These are phyloP conservation scores for Clitopilus hobsonii DNA, from an alignment of 768 basidiomycete genomes.

Conservation along the genomic window DNA sequence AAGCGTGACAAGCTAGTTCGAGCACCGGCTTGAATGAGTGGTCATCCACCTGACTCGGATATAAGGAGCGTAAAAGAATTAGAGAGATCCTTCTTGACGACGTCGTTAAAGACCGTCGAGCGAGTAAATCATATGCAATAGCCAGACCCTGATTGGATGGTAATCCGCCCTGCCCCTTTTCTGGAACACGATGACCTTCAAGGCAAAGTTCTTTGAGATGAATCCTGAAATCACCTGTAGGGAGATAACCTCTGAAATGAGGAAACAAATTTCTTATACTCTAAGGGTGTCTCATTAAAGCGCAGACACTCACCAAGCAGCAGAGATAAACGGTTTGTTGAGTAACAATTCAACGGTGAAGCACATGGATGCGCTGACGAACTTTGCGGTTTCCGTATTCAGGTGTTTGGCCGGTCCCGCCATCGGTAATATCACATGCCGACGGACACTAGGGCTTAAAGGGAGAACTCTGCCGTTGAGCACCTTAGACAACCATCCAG, in stretches of 20 bases:
- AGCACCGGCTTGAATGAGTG: too few relatives aligned
- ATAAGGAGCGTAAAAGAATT: not conserved
- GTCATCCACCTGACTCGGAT: not conserved
- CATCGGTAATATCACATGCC: not conserved
- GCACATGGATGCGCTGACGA: not conserved
- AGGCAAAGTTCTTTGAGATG: too few relatives aligned
- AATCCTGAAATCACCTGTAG: too few relatives aligned
- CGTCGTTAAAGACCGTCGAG: not conserved
- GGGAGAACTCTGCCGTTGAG: not conserved
- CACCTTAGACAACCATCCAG: not conserved
- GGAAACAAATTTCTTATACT: too few relatives aligned
- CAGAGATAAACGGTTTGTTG: too few relatives aligned
- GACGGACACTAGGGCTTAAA: not conserved
- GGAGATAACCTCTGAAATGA: too few relatives aligned
- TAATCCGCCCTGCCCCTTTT: not conserved
- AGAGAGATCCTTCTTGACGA: not conserved
- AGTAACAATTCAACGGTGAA: not conserved
- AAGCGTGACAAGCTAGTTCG: too few relatives aligned
- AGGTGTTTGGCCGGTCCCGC: not conserved
- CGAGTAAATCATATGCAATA: not conserved
- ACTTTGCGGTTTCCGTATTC: constrained; percentile 1
- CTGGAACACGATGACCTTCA: too few relatives aligned
- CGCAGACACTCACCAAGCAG: too few relatives aligned
- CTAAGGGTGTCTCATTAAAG: too few relatives aligned
- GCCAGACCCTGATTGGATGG: not conserved